phyloP scores from a whole-genome alignment of 306 rosid genomes.

The Vicia sativa region DNA sequence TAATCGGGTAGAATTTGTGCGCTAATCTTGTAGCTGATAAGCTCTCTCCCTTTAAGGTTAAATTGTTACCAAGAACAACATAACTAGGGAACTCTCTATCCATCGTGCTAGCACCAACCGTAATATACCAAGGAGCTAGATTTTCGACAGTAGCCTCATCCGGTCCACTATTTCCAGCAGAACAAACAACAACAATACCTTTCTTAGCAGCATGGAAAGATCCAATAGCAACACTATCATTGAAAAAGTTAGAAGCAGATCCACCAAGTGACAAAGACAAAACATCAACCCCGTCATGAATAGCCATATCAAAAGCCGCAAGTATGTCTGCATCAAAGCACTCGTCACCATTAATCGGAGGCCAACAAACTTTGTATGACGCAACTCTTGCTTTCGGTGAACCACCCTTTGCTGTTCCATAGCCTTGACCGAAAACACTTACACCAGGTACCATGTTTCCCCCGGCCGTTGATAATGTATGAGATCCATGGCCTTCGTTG shows the following conservation, averaged over 20 bases:
- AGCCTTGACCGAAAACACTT: conserved; percentile 68
- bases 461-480: conserved; percentile 87
- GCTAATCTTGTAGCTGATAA: conserved; percentile 55
- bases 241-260: conserved; percentile 44
- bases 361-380: conserved; percentile 93
- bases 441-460: conserved; percentile 71
- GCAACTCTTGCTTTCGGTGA: conserved; percentile 83
- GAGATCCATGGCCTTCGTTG: conserved; percentile 86
- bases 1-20: conserved; percentile 53
- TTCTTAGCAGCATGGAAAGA: conserved; percentile 75
- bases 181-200: conserved; percentile 84
- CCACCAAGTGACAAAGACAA: conserved; percentile 84
- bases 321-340: conserved; percentile 86
- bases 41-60: conserved; percentile 72
- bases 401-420: conserved; percentile 89
- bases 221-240: conserved; percentile 77
- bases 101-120: conserved; percentile 90
- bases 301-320: conserved; percentile 79
- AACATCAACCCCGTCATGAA: conserved; percentile 79
- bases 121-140: conserved; percentile 75
- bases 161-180: conserved; percentile 90
- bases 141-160: conserved; percentile 54
- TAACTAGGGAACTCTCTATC: conserved; percentile 74
- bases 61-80: conserved; percentile 59
- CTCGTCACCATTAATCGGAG: conserved; percentile 54